These are phyloP conservation scores for Lagenidium giganteum DNA, from an alignment of 352 stramenopile genomes.

Conservation along the genomic window DNA sequence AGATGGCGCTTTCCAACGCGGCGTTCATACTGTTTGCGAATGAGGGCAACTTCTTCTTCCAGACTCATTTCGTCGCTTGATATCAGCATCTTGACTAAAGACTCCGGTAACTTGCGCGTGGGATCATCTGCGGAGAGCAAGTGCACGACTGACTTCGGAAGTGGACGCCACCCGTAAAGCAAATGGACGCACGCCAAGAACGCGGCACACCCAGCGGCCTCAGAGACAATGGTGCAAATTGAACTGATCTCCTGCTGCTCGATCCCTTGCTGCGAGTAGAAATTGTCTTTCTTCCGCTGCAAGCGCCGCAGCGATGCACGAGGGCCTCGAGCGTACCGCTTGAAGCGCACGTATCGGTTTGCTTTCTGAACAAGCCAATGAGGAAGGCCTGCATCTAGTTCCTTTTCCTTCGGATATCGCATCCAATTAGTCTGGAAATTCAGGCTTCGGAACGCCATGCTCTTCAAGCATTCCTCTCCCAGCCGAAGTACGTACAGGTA, in stretches of 20 bases:
- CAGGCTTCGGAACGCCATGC: constrained; percentile 68
- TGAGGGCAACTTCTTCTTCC: constrained; percentile 68
- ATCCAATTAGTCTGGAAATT: constrained; percentile 75
- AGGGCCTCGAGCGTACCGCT: constrained; percentile 73
- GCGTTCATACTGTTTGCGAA: constrained; percentile 74
- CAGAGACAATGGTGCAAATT: constrained; percentile 68
- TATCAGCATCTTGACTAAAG: constrained; percentile 33
- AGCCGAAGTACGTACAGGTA: constrained; percentile 81
- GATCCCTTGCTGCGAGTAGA: constrained; percentile 71
- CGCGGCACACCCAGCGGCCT: constrained; percentile 73
- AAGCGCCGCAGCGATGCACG: constrained; percentile 46
- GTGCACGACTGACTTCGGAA: constrained; percentile 68
- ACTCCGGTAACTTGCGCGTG: too few species aligned
- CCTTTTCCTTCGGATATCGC: constrained; percentile 40
- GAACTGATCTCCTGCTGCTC: constrained; percentile 52
- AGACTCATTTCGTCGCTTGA: constrained; percentile 36
- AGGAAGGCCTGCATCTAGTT: constrained; percentile 27
- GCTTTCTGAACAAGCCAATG: constrained; percentile 73
- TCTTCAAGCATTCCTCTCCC: constrained; percentile 80
- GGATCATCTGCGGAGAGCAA: too few species aligned
- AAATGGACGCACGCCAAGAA: constrained; percentile 75
- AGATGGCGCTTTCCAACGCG: constrained; percentile 55
- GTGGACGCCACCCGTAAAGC: constrained; percentile 64
- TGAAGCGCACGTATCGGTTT: constrained; percentile 79
- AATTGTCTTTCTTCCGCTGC: constrained; percentile 62